Evolutionary conservation across 2,329 filamentous ascomycete species (phyloP).

Genomic region (Pyrenophora seminiperda): DNA sequence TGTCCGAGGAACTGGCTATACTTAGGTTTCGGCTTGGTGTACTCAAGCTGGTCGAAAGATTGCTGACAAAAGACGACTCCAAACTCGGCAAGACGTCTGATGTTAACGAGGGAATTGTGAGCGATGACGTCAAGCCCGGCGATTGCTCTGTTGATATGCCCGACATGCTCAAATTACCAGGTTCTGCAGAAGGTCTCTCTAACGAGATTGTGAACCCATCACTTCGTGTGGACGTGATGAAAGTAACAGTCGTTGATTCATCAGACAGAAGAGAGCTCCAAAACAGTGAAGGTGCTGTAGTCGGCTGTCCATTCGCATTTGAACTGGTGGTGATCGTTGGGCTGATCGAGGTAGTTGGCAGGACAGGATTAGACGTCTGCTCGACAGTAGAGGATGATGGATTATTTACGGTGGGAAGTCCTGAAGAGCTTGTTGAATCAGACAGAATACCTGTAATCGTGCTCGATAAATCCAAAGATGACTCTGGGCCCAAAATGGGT

Average conservation of each 20-base stretch:
- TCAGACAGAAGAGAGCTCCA: no score
- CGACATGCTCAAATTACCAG: background rate
- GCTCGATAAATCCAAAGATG: background rate
- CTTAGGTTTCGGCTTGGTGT: no score
- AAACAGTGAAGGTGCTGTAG: background rate
- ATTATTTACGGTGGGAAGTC: background rate
- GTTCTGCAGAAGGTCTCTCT: background rate
- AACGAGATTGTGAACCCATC: background rate
- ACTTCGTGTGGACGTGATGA: background rate
- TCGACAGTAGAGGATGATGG: background rate
- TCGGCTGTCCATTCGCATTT: background rate
- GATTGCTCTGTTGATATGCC: background rate
- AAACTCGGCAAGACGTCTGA: background rate
- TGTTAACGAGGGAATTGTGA: no score
- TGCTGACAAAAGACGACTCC: background rate
- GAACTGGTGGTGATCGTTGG: slow-evolving; percentile 5
- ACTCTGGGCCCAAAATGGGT: background rate
- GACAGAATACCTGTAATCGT: no score
- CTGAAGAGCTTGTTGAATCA: background rate
- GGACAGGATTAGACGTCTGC: background rate
- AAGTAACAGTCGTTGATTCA: no score
- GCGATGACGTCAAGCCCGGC: background rate
- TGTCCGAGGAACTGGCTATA: background rate
- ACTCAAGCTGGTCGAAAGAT: background rate
- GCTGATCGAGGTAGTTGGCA: background rate